Evolutionary conservation across 2,329 filamentous ascomycete species (phyloP).

Genomic region (Elsinoe arachidis): DNA sequence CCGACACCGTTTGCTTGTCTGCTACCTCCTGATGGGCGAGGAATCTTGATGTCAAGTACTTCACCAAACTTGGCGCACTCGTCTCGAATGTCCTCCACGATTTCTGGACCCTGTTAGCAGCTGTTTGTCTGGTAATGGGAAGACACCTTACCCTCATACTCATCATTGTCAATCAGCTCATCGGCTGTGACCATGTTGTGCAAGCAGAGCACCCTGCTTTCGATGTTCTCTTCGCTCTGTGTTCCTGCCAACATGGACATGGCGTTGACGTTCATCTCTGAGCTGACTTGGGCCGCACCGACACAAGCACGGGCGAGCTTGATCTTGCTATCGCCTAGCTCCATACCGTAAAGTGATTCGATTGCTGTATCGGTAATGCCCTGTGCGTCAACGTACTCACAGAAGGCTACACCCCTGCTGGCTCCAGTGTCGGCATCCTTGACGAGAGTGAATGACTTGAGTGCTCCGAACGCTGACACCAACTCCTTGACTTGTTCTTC

Average conservation of each 20-base stretch:
- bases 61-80: slow-evolving; percentile 88
- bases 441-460: slow-evolving; percentile 84
- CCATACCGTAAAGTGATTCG: slow-evolving; percentile 86
- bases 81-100: slow-evolving; percentile 85
- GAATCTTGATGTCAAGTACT: slow-evolving; percentile 84
- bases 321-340: slow-evolving; percentile 75
- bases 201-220: slow-evolving; percentile 77
- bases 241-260: slow-evolving; percentile 97
- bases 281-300: slow-evolving; percentile 84
- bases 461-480: slow-evolving; percentile 79
- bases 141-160: slow-evolving; percentile 72
- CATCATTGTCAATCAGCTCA: slow-evolving; percentile 85
- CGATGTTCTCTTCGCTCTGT: slow-evolving; percentile 61
- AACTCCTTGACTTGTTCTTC: slow-evolving; percentile 91
- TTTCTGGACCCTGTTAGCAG: slow-evolving; percentile 54
- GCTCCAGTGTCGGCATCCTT: slow-evolving; percentile 80
- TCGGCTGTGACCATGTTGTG: slow-evolving; percentile 98
- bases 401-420: slow-evolving; percentile 82
- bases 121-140: background rate
- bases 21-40: slow-evolving; percentile 72
- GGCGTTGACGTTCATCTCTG: slow-evolving; percentile 93
- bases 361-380: slow-evolving; percentile 73
- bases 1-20: slow-evolving; percentile 82
- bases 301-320: slow-evolving; percentile 85
- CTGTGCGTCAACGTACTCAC: slow-evolving; percentile 74